These are phyloP conservation scores for Penicillium angulare DNA, from an alignment of 495 filamentous ascomycete genomes.

Conservation along the genomic window DNA sequence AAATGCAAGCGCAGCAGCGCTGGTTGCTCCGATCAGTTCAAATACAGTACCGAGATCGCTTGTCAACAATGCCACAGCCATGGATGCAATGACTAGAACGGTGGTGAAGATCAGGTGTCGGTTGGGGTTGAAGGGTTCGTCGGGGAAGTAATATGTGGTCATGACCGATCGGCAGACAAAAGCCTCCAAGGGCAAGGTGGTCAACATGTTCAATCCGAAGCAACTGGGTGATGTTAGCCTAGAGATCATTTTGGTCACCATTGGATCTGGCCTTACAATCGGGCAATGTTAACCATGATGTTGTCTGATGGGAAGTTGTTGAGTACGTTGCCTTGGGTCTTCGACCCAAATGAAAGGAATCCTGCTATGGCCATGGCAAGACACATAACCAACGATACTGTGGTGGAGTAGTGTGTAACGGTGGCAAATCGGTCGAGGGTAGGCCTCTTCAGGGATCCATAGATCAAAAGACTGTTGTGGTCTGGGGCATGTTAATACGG, in stretches of 20 bases:
- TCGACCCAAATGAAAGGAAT: slow-evolving; percentile 89
- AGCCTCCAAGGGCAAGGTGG: slow-evolving; percentile 89
- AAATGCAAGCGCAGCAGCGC: slow-evolving; percentile 89
- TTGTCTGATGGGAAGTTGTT: slow-evolving; percentile 95
- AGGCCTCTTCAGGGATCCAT: slow-evolving; percentile 89
- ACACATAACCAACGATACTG: slow-evolving; percentile 84
- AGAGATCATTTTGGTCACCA: not conserved
- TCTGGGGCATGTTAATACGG: slow-evolving; percentile 46
- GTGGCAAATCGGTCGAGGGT: slow-evolving; percentile 89
- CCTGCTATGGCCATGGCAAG: slow-evolving; percentile 84
- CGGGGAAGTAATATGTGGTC: slow-evolving; percentile 86
- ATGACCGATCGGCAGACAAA: slow-evolving; percentile 98
- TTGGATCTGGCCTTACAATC: slow-evolving; percentile 61
- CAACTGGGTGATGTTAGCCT: slow-evolving; percentile 46
- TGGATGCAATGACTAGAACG: slow-evolving; percentile 72
- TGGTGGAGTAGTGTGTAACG: slow-evolving; percentile 91
- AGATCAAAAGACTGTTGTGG: slow-evolving; percentile 95
- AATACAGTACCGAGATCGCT: slow-evolving; percentile 94
- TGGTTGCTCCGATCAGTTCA: slow-evolving; percentile 92
- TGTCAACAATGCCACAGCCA: slow-evolving; percentile 74
- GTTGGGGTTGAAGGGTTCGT: slow-evolving; percentile 75
- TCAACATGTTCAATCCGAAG: slow-evolving; percentile 98
- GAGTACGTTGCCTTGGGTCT: slow-evolving; percentile 90
- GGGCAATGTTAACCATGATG: slow-evolving; percentile 87
- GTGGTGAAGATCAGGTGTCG: slow-evolving; percentile 85